These are phyloP conservation scores for Monilinia vaccinii-corymbosi DNA, from an alignment of 2,329 filamentous ascomycete genomes.

Conservation along the genomic window DNA sequence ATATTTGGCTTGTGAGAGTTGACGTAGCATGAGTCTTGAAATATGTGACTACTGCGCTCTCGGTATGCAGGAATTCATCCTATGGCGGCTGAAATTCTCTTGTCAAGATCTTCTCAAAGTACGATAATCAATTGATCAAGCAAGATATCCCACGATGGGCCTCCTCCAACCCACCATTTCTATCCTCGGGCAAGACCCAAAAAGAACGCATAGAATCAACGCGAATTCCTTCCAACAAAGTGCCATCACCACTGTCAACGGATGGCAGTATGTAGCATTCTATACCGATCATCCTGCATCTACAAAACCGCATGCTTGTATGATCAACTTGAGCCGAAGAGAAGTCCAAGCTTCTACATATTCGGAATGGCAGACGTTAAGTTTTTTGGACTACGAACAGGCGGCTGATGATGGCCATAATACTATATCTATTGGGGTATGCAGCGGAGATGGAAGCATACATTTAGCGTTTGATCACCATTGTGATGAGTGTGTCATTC, in stretches of 20 bases:
- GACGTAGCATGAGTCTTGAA: neutral
- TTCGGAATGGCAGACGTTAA: constrained; percentile 17
- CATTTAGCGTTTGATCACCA: constrained; percentile 24
- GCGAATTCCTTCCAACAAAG: constrained; percentile 24
- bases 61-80: neutral
- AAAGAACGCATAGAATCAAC: constrained; percentile 20
- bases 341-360: neutral
- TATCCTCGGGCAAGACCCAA: constrained; percentile 16
- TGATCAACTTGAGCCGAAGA: constrained; percentile 16
- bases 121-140: neutral
- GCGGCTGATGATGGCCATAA: constrained; percentile 22
- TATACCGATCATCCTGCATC: constrained; percentile 13
- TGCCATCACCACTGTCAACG: constrained; percentile 18
- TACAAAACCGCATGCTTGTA: constrained; percentile 8
- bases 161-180: constrained; percentile 13
- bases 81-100: neutral
- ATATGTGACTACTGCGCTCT: neutral
- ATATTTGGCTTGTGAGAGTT: neutral
- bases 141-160: neutral
- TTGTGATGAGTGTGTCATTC: constrained; percentile 18
- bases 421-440: constrained; percentile 21
- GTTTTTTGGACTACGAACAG: constrained; percentile 21
- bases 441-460: constrained; percentile 21
- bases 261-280: constrained; percentile 21
- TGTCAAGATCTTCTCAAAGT: neutral